phyloP scores from a whole-genome alignment of 805 yeast genomes.

The Sungouiozyma intestinalis region DNA sequence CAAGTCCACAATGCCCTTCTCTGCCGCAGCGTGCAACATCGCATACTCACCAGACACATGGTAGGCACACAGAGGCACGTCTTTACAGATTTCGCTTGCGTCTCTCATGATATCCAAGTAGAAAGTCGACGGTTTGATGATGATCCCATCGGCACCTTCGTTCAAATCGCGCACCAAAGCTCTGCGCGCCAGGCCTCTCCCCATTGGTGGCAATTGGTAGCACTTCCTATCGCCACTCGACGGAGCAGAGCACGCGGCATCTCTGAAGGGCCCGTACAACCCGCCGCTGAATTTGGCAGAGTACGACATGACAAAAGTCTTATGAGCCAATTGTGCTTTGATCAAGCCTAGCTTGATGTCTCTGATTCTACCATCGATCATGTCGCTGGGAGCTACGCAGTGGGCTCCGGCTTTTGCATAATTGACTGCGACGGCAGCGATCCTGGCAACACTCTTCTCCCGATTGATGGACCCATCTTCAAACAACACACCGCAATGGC shows the following conservation, averaged over 20 bases:
- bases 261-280: constrained; percentile 94
- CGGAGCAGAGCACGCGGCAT: constrained; percentile 91
- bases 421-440: constrained; percentile 90
- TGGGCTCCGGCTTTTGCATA: constrained; percentile 95
- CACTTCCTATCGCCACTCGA: constrained; percentile 83
- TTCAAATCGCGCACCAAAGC: constrained; percentile 76
- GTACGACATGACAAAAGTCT: constrained; percentile 83
- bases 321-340: constrained; percentile 73
- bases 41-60: constrained; percentile 97
- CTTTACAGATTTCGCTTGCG: constrained; percentile 70
- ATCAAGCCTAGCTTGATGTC: constrained; percentile 83
- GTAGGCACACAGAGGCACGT: constrained; percentile 86
- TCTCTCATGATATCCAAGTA: constrained; percentile 85
- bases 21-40: constrained; percentile 97
- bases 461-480: constrained; percentile 83
- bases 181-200: constrained; percentile 86
- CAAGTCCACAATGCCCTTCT: constrained; percentile 82
- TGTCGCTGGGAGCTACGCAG: constrained; percentile 93
- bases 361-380: constrained; percentile 89
- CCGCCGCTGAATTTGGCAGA: constrained; percentile 89
- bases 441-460: constrained; percentile 61
- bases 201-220: constrained; percentile 90
- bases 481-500: constrained; percentile 90
- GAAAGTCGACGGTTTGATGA: constrained; percentile 93
- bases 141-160: constrained; percentile 94